phyloP scores from a whole-genome alignment of 1,139 yeast genomes.

The Taphrina flavorubra region DNA sequence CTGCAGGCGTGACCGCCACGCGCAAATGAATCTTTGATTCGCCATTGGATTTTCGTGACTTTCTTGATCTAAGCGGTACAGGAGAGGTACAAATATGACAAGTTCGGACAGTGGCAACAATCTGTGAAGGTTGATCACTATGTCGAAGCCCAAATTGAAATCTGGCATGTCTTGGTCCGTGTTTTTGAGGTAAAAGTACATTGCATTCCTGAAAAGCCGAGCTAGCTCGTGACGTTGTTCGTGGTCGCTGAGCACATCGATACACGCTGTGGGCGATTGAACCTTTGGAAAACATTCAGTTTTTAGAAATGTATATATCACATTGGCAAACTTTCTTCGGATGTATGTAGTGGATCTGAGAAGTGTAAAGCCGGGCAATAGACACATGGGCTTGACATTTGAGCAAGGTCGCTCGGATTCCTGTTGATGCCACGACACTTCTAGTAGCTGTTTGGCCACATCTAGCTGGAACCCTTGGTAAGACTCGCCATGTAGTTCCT shows the following conservation, averaged over 20 bases:
- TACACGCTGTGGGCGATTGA: background rate
- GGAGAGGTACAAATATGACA: conserved; percentile 3
- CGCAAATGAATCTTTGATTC: background rate
- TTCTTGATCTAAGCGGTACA: conserved; percentile 7
- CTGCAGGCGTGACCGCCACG: background rate
- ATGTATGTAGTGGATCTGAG: background rate
- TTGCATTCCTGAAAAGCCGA: background rate
- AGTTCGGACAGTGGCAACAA: conserved; percentile 5
- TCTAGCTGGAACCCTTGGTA: conserved; percentile 6
- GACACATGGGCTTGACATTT: background rate
- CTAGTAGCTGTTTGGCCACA: background rate
- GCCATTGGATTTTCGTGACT: background rate
- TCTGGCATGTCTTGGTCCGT: background rate
- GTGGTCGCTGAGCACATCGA: background rate
- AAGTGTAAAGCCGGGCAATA: conserved; percentile 2
- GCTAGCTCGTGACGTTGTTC: conserved; percentile 2
- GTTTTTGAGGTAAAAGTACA: conserved; percentile 2
- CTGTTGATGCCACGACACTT: background rate
- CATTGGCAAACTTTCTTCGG: background rate
- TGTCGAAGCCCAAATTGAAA: background rate
- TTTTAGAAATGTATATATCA: background rate
- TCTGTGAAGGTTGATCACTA: background rate
- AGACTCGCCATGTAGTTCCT: background rate
- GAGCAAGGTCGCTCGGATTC: background rate
- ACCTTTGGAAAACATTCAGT: background rate